These are phyloP conservation scores for Petunia hybrid DNA, from an alignment of 305 asterid genomes.

Conservation along the genomic window DNA sequence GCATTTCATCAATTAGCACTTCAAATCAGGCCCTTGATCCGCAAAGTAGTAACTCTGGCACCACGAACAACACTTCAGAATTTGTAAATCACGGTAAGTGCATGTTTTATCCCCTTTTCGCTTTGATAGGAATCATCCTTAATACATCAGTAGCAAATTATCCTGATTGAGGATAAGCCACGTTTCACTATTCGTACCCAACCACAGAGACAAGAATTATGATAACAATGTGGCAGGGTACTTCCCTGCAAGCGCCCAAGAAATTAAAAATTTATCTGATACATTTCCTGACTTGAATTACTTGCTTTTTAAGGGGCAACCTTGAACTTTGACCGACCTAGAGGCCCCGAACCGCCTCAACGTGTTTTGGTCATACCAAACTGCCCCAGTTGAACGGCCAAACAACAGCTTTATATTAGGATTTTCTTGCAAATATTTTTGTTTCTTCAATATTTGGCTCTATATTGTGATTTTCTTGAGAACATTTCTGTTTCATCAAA, in stretches of 20 bases:
- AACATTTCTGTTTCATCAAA: not conserved
- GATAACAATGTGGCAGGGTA: not conserved
- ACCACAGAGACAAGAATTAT: not conserved
- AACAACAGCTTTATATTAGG: not conserved
- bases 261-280: slow-evolving; percentile 5
- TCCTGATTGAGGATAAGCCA: not conserved
- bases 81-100: slow-evolving; percentile 71
- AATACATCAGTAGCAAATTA: not conserved
- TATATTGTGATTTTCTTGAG: slow-evolving; percentile 13
- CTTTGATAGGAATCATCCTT: slow-evolving; percentile 3
- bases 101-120: slow-evolving; percentile 22
- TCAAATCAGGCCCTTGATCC: slow-evolving; percentile 65
- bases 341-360: not conserved
- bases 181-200: not conserved
- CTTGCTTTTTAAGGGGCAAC: not conserved
- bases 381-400: slow-evolving; percentile 12
- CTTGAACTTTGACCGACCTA: slow-evolving; percentile 5
- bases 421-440: not conserved
- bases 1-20: slow-evolving; percentile 80
- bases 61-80: slow-evolving; percentile 58
- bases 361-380: not conserved
- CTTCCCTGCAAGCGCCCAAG: not conserved
- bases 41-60: slow-evolving; percentile 57
- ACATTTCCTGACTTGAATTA: slow-evolving; percentile 1
- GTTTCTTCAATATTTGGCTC: not conserved